Conservation (phyloP, 352 stramenopile genomes). For the Globisporangium recalcitrans region DNA sequence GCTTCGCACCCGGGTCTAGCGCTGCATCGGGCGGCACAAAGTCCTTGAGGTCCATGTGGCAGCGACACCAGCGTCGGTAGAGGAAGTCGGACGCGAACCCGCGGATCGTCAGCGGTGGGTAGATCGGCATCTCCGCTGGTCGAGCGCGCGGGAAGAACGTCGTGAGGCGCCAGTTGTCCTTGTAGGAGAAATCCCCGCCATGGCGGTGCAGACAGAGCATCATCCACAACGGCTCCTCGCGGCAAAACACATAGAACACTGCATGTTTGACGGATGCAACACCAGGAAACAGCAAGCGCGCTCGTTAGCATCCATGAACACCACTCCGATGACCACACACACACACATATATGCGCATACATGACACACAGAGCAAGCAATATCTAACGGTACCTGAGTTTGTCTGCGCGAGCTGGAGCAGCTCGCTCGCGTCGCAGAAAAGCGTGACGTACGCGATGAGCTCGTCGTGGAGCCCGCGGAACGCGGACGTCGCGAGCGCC, state of each 20-base stretch:
- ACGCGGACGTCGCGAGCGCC: conserved; percentile 48
- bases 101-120: conserved; percentile 26
- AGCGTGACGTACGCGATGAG: conserved; percentile 74
- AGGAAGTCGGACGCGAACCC: conserved; percentile 78
- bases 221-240: conserved; percentile 83
- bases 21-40: conserved; percentile 41
- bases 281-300: background rate
- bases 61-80: conserved; percentile 80
- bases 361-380: background rate
- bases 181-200: conserved; percentile 59
- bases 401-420: conserved; percentile 57
- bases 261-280: too few relatives aligned
- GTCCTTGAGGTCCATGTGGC: conserved; percentile 66
- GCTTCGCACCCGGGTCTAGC: conserved; percentile 40
- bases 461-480: conserved; percentile 68
- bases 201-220: conserved; percentile 67
- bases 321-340: background rate
- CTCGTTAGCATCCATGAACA: background rate
- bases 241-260: conserved; percentile 80
- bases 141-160: conserved; percentile 64
- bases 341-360: background rate
- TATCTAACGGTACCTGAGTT: conserved; percentile 47
- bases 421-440: conserved; percentile 55
- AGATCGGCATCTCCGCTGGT: conserved; percentile 16
- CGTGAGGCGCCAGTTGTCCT: conserved; percentile 67